These are phyloP conservation scores for Ophiosphaerella narmari DNA, from an alignment of 2,329 filamentous ascomycete species.

Conservation along the genomic window DNA sequence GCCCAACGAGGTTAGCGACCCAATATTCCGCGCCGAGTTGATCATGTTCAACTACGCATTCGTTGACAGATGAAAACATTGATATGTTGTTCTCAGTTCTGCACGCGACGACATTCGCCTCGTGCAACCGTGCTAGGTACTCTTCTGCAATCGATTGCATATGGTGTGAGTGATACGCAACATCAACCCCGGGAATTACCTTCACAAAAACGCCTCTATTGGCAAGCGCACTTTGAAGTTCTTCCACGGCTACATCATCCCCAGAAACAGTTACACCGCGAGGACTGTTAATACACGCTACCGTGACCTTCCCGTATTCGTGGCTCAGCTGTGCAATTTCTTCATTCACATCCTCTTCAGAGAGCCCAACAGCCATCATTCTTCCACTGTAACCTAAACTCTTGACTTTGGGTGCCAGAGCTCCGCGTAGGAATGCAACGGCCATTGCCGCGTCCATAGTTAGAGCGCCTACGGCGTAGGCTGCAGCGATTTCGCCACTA, in stretches of 20 bases:
- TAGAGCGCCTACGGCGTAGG: constrained; percentile 23
- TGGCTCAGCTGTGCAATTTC: constrained; percentile 6
- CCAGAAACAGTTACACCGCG: constrained; percentile 53
- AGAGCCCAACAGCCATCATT: constrained; percentile 42
- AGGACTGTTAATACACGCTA: constrained; percentile 48
- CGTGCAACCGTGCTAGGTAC: constrained; percentile 15
- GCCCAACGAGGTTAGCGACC: constrained; percentile 27
- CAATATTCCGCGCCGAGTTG: constrained; percentile 29
- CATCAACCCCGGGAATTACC: constrained; percentile 44
- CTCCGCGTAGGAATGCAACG: constrained; percentile 19
- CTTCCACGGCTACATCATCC: constrained; percentile 44
- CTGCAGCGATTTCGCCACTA: constrained; percentile 33
- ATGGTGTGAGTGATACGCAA: constrained; percentile 54
- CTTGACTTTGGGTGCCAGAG: constrained; percentile 9
- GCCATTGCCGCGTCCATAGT: constrained; percentile 8
- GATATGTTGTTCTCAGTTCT: neutral
- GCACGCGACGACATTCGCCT: constrained; percentile 3
- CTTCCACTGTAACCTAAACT: constrained; percentile 8
- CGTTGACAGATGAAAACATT: constrained; percentile 24
- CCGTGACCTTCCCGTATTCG: constrained; percentile 18
- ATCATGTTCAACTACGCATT: constrained; percentile 1
- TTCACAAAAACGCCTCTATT: constrained; percentile 46
- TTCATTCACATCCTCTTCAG: constrained; percentile 10
- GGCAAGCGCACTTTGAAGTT: constrained; percentile 38
- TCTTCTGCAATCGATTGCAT: constrained; percentile 35